Conservation (phyloP, 352 stramenopile genomes). For the Globisporangium yorkense region DNA sequence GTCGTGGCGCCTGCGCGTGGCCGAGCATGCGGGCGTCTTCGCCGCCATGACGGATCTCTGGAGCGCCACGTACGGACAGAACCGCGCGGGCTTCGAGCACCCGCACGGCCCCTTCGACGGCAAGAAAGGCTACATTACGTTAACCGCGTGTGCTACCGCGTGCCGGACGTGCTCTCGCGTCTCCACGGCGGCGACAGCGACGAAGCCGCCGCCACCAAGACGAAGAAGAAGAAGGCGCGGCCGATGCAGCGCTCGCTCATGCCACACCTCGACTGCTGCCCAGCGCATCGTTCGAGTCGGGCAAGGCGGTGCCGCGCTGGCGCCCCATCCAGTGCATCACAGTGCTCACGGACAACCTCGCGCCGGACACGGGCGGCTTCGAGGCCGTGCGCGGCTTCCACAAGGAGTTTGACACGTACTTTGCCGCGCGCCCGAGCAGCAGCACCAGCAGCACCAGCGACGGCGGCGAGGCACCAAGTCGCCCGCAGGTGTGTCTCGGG, state of each 20-base stretch:
- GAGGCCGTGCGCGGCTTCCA: constrained; percentile 85
- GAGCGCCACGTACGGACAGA: constrained; percentile 63
- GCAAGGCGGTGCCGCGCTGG: constrained; percentile 73
- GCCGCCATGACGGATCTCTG: constrained; percentile 82
- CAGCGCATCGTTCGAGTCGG: constrained; percentile 62
- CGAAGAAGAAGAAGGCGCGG: constrained; percentile 48
- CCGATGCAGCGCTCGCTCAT: constrained; percentile 83
- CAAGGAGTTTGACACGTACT: constrained; percentile 76
- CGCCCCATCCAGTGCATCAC: constrained; percentile 88
- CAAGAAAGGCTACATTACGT: constrained; percentile 85
- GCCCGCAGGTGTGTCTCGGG: constrained; percentile 74
- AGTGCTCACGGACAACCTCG: constrained; percentile 63
- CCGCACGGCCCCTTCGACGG: constrained; percentile 66
- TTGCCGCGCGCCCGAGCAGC: neutral
- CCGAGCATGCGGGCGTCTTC: constrained; percentile 65
- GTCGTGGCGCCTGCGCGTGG: constrained; percentile 78
- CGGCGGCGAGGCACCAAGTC: constrained; percentile 11
- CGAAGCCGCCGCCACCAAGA: neutral
- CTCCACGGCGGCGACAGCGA: constrained; percentile 22
- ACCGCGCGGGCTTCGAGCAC: constrained; percentile 56
- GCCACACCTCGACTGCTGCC: constrained; percentile 86
- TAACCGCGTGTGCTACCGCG: constrained; percentile 79
- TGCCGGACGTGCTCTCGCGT: constrained; percentile 61
- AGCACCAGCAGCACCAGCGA: constrained; percentile 12
- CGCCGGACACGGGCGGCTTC: constrained; percentile 76